Percentiles rank a stretch among this genome's conserved stretches.
Conservation (phyloP, 1,284 basidiomycete species). For the Apiotrichum mycotoxinovorans region DNA sequence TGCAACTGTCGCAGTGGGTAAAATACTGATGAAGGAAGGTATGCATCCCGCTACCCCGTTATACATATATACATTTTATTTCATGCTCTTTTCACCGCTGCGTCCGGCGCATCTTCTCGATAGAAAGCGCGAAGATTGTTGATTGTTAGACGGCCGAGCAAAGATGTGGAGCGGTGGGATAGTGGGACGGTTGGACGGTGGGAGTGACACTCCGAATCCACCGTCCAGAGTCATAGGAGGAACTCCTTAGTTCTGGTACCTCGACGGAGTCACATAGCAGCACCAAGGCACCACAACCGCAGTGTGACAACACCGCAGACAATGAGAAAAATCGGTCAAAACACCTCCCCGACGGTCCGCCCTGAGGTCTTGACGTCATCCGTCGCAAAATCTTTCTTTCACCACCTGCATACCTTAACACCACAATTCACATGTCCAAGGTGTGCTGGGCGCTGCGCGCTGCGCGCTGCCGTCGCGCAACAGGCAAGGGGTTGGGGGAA, state of each 20-base stretch:
- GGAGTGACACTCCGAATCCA: background rate
- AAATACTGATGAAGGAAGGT: background rate
- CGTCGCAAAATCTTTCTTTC: background rate
- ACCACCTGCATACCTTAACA: background rate
- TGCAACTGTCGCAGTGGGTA: background rate
- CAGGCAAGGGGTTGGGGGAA: no score
- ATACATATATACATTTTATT: conserved; percentile 1
- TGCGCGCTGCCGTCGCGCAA: no score
- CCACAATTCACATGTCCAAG: no score
- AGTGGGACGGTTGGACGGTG: background rate
- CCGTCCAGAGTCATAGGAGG: background rate
- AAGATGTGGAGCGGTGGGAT: background rate
- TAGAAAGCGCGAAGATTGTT: background rate
- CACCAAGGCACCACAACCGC: no score
- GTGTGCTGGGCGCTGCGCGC: no score
- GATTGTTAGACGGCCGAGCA: background rate
- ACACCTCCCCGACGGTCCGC: background rate
- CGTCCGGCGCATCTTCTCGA: background rate
- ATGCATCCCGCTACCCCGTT: no score
- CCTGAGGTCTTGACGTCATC: conserved; percentile 2
- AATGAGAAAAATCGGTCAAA: background rate
- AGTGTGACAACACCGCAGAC: background rate
- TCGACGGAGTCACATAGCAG: no score
- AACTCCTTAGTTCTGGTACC: no score
- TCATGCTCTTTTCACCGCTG: no score